Evolutionary conservation across 345 rosid species (phyloP).

Genomic region (Hypericum androsaemum): DNA sequence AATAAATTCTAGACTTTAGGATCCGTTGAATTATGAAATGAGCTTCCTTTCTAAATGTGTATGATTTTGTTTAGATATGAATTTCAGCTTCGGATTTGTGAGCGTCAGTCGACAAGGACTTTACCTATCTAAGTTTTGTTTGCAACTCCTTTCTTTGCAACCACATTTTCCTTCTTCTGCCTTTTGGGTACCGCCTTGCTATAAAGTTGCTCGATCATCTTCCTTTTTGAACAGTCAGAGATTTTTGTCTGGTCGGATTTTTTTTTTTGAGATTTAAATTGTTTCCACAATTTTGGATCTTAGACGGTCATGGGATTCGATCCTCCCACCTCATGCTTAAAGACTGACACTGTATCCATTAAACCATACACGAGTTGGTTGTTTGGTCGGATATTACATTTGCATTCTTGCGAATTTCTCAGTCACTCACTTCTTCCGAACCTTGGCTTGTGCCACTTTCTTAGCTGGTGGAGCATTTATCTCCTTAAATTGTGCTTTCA

Average conservation of each 20-base stretch:
- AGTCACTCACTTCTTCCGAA: conserved; percentile 70
- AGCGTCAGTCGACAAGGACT: conserved; percentile 49
- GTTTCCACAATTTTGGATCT: no score
- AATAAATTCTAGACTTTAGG: no score
- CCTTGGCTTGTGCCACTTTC: conserved; percentile 94
- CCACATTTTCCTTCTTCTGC: conserved; percentile 69
- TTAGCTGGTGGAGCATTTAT: conserved; percentile 88
- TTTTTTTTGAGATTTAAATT: no score
- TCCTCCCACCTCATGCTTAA: no score
- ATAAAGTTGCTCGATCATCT: conserved; percentile 74
- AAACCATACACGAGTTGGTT: no score
- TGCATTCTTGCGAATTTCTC: conserved; percentile 83
- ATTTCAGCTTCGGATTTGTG: no score
- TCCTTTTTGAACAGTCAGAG: conserved; percentile 65
- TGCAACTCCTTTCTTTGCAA: conserved; percentile 86
- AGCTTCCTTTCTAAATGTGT: no score
- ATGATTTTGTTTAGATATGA: no score
- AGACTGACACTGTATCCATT: no score
- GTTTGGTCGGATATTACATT: conserved; percentile 70
- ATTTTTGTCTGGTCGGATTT: no score
- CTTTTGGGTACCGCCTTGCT: conserved; percentile 65
- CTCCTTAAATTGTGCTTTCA: conserved; percentile 84
- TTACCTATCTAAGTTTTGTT: conserved; percentile 74
- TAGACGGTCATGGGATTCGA: no score
- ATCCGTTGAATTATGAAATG: no score